Evolutionary conservation across 352 stramenopile genomes (phyloP), one percentile per base, ranked within the genome.

Genomic region (Globisporangium cederbergense): DNA sequence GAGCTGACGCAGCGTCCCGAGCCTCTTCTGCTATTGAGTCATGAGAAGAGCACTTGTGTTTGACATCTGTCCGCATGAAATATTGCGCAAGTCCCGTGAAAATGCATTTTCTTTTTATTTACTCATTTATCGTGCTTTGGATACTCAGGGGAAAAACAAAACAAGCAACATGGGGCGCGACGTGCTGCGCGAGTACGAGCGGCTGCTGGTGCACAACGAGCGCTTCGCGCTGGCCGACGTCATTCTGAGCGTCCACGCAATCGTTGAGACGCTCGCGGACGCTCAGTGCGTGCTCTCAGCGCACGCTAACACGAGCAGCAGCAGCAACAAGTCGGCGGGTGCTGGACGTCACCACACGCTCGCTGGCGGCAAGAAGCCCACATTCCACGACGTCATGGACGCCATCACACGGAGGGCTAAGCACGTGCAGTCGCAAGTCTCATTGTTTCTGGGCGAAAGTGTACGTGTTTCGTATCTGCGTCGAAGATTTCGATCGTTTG

Each of bases 131-230:
- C 25, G 25, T 28, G 25, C 25, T 28, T 28, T 28, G 25, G 25
- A 28, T 28, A 28, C 25, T 28, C 25, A 28, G 25, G 25, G 25
- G 2, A 28, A 28, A 28, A 28, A 28, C 25, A 28, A 28, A 47
- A 1, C 43, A 49, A 8, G 10, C 8, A 8, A 25, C 51, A 58
- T 52, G 46, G 46, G 20, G 7, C 46, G 46, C n/a, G 13, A 52
- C 25, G 45, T 68, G 20, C 36, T 78, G 53, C 68, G 60, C 14
- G 65, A 78, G 50, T 88, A 81, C 54, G 78, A 88, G 73, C 65
- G 55, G 22, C 67, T 88, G 52, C 65, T 88, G 45, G 52, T 82
- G 68, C 71, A 62, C 38, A 73, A 52, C 32, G 66, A 80, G 25
- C 76, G 76, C 30, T 83, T 83, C 36, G 66, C 66, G 2, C 53